Evolutionary conservation across 2,329 filamentous ascomycete species (phyloP).

Genomic region (Immersiporthe knoxdaviesiana): DNA sequence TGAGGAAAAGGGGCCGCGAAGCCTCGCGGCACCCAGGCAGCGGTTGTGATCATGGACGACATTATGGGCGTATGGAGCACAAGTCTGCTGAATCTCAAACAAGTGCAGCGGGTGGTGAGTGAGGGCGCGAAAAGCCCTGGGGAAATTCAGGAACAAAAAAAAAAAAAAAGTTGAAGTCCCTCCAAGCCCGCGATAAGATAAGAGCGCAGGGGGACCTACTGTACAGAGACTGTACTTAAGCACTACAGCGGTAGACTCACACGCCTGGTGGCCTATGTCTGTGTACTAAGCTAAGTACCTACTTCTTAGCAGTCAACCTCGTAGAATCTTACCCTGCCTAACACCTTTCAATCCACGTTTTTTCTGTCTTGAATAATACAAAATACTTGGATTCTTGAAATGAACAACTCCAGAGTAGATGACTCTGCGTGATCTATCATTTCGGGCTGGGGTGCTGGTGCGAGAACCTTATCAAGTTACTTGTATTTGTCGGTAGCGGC

Average conservation of each 20-base stretch:
- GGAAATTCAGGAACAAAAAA: conserved; percentile 1
- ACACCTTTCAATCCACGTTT: background rate
- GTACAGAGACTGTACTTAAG: background rate
- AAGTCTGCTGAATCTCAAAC: conserved; percentile 7
- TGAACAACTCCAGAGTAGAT: background rate
- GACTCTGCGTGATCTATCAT: background rate
- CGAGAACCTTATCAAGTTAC: background rate
- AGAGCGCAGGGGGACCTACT: background rate
- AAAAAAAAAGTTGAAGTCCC: conserved; percentile 3
- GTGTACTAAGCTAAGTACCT: background rate
- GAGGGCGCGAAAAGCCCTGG: conserved; percentile 2
- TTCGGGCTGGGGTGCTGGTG: background rate
- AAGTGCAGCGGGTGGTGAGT: conserved; percentile 4
- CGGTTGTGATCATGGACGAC: conserved; percentile 75
- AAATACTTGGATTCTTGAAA: background rate
- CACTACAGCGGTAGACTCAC: background rate
- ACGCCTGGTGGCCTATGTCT: background rate
- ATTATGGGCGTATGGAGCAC: conserved; percentile 41
- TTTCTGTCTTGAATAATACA: background rate
- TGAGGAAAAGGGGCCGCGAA: conserved; percentile 76
- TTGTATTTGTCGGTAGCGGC: background rate
- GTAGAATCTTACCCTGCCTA: background rate
- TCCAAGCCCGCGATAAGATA: conserved; percentile 2
- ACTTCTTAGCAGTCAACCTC: background rate
- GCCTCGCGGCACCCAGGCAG: conserved; percentile 76